phyloP scores from a whole-genome alignment of 1,139 yeast genomes.

The Yueomyces sp. region DNA sequence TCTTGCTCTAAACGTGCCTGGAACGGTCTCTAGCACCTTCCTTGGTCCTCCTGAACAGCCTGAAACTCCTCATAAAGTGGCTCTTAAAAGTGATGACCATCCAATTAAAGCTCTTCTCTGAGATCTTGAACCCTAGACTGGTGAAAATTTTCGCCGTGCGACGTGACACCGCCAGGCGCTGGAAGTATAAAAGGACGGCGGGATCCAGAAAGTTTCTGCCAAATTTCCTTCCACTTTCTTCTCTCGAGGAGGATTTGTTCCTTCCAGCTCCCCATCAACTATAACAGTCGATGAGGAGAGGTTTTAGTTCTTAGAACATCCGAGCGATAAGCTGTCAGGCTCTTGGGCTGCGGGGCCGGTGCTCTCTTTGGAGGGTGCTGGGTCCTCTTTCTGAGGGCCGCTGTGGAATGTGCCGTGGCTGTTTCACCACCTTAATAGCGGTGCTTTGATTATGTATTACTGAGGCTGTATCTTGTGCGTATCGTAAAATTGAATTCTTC shows the following conservation, averaged over 20 bases:
- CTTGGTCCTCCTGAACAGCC: too few species aligned
- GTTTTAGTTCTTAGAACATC: conserved; percentile 6
- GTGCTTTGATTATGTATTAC: conserved; percentile 6
- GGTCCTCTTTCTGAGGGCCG: conserved; percentile 3
- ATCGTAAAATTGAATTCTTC: not conserved
- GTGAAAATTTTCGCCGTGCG: not conserved
- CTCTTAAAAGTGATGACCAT: too few species aligned
- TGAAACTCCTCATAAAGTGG: too few species aligned
- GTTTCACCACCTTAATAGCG: conserved; percentile 11
- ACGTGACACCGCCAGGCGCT: not conserved
- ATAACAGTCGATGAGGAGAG: conserved; percentile 12
- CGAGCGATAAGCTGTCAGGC: conserved; percentile 2
- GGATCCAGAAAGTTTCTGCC: too few species aligned
- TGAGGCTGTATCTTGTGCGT: conserved; percentile 8
- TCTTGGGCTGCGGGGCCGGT: not conserved
- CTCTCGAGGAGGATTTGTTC: conserved; percentile 6
- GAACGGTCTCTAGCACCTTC: too few species aligned
- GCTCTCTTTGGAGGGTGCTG: not conserved
- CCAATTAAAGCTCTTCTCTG: too few species aligned
- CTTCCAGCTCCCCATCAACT: conserved; percentile 7
- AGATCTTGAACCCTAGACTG: too few species aligned
- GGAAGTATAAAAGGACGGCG: not conserved
- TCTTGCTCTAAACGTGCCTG: too few species aligned
- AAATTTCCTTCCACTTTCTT: conserved; percentile 2
- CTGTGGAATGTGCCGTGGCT: conserved; percentile 11